Conservation (phyloP, 2,329 filamentous ascomycete genomes). For the Hypoxylon sp. region DNA sequence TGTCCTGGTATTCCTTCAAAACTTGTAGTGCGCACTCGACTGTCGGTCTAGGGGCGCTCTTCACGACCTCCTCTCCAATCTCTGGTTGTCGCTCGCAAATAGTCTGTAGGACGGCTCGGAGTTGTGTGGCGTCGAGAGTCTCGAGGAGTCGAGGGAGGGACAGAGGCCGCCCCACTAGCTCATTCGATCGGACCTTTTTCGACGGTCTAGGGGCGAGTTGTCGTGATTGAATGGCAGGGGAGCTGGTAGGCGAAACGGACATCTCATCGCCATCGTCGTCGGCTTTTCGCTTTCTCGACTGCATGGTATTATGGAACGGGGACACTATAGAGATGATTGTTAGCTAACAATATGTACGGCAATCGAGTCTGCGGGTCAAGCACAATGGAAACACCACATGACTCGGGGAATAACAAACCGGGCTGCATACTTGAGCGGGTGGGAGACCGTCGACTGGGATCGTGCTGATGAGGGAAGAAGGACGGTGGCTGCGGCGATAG, state of each 20-base stretch:
- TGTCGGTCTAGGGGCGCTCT: constrained; percentile 87
- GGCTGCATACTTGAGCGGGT: constrained; percentile 66
- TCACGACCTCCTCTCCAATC: constrained; percentile 85
- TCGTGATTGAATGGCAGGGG: constrained; percentile 79
- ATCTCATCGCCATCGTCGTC: constrained; percentile 88
- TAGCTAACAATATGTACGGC: constrained; percentile 16
- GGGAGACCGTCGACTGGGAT: constrained; percentile 66
- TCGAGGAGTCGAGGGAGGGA: constrained; percentile 83
- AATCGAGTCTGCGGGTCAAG: constrained; percentile 22
- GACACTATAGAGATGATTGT: constrained; percentile 54
- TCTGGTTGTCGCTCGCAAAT: constrained; percentile 92
- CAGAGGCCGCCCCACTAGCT: constrained; percentile 71
- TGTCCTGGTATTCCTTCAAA: constrained; percentile 83
- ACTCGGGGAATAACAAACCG: constrained; percentile 8
- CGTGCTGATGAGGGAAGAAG: constrained; percentile 71
- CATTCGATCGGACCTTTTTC: constrained; percentile 74
- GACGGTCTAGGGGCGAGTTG: constrained; percentile 72
- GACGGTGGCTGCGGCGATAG: constrained; percentile 69
- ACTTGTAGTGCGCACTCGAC: constrained; percentile 84
- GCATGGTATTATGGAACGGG: constrained; percentile 68
- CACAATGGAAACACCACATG: constrained; percentile 16
- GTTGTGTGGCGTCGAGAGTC: constrained; percentile 86
- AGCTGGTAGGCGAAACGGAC: constrained; percentile 87
- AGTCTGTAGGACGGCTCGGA: constrained; percentile 87
- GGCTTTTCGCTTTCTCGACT: constrained; percentile 84